A percentile compares a stretch with the other conserved stretches of the same genome.
These are phyloP conservation scores for Aspergillus nidulans DNA, from an alignment of 495 filamentous ascomycete species.

Conservation along the genomic window DNA sequence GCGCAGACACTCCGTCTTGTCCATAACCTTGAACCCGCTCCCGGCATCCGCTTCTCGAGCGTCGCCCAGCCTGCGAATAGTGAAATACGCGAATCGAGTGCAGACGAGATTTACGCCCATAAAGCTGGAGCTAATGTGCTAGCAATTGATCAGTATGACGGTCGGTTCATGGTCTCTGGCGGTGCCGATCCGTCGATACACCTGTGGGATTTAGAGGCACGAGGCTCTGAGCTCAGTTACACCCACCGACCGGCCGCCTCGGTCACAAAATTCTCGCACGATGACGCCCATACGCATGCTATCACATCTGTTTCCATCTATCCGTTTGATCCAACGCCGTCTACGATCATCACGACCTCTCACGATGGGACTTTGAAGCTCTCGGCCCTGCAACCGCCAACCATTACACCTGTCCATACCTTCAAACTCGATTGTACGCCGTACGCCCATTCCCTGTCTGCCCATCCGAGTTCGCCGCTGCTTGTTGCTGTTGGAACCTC, in stretches of 20 bases:
- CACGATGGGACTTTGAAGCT: conserved; percentile 81
- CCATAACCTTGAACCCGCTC: conserved; percentile 55
- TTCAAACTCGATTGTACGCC: conserved; percentile 69
- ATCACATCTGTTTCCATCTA: conserved; percentile 86
- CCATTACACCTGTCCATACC: conserved; percentile 49
- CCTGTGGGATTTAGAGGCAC: conserved; percentile 75
- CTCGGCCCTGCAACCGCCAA: conserved; percentile 58
- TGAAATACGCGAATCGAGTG: conserved; percentile 15
- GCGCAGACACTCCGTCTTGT: conserved; percentile 59
- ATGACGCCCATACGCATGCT: conserved; percentile 63
- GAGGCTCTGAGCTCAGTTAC: conserved; percentile 36
- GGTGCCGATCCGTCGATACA: conserved; percentile 74
- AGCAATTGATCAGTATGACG: conserved; percentile 71
- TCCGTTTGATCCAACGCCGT: conserved; percentile 68
- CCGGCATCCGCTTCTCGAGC: conserved; percentile 62
- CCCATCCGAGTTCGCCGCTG: conserved; percentile 61
- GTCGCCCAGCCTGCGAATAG: conserved; percentile 16
- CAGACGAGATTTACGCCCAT: conserved; percentile 54
- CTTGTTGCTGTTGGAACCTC: conserved; percentile 82
- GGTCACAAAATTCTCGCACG: conserved; percentile 38
- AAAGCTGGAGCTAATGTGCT: conserved; percentile 71
- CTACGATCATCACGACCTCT: conserved; percentile 74
- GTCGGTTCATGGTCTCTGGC: conserved; percentile 75
- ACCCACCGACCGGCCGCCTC: conserved; percentile 48
- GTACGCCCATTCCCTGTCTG: conserved; percentile 71